These are phyloP conservation scores for Aspergillus wentii DNA, from an alignment of 495 filamentous ascomycete genomes.

Conservation along the genomic window DNA sequence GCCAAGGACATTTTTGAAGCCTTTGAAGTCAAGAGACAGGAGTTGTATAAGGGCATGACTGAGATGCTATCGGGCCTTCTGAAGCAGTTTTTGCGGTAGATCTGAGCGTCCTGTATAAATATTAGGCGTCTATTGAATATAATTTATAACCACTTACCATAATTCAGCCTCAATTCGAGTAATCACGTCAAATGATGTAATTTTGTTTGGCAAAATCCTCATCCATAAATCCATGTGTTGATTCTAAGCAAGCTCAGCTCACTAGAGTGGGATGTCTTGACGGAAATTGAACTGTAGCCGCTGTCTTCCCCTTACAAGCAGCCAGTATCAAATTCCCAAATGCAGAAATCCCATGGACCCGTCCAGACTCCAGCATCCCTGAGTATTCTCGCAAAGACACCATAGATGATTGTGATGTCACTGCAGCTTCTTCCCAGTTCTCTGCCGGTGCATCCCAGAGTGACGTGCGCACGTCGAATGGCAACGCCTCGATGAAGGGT, in stretches of 20 bases:
- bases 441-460: conserved; percentile 31
- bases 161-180: too few species aligned
- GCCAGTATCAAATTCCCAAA: conserved; percentile 25
- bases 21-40: conserved; percentile 34
- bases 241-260: too few species aligned
- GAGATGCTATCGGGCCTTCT: conserved; percentile 25
- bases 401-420: conserved; percentile 9
- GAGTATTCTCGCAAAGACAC: conserved; percentile 27
- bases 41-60: conserved; percentile 30
- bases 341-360: conserved; percentile 11
- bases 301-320: conserved; percentile 22
- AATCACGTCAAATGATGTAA: too few species aligned
- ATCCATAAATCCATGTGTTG: too few species aligned
- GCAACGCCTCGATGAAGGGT: conserved; percentile 27
- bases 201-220: too few species aligned
- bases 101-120: neutral
- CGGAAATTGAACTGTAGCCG: conserved; percentile 11
- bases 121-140: too few species aligned
- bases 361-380: conserved; percentile 17
- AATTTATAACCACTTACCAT: too few species aligned
- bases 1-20: conserved; percentile 28
- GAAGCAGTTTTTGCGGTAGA: conserved; percentile 19
- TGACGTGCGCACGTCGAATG: conserved; percentile 31
- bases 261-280: too few species aligned
- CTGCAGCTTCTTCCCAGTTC: conserved; percentile 11